Evolutionary conservation across 1,284 basidiomycete species (phyloP).

Genomic region (Ceratobasidium sp.): DNA sequence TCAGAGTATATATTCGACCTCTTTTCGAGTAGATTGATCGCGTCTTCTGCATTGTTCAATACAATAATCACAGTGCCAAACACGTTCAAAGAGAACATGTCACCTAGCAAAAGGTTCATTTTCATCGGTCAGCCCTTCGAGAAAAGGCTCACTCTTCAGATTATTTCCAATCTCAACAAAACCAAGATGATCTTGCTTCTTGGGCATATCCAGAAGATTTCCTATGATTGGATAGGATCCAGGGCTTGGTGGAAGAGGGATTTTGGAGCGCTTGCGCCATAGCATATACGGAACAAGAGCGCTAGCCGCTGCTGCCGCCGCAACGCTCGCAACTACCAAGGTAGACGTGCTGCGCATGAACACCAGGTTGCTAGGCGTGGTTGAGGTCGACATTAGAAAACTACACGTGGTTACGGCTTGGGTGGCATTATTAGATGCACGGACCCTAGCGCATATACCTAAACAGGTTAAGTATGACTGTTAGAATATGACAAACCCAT

Average conservation of each 20-base stretch:
- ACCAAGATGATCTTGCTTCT: neutral
- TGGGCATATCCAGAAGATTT: neutral
- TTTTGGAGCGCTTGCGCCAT: neutral
- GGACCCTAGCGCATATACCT: neutral
- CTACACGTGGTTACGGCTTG: no score
- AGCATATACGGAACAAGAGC: neutral
- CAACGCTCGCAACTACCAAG: neutral
- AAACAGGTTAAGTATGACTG: no score
- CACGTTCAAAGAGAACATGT: slow-evolving; percentile 3
- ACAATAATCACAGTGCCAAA: slow-evolving; percentile 14
- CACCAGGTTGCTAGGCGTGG: no score
- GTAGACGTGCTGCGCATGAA: no score
- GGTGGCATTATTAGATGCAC: no score
- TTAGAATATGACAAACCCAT: no score
- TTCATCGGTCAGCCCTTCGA: neutral
- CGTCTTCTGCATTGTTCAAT: slow-evolving; percentile 11
- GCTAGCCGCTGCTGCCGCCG: neutral
- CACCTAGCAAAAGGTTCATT: neutral
- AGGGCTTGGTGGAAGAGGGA: slow-evolving; percentile 12
- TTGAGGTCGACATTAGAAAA: no score
- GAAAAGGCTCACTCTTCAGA: neutral
- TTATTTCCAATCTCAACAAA: slow-evolving; percentile 12
- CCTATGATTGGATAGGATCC: neutral
- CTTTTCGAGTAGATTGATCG: slow-evolving; percentile 17
- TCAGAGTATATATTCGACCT: slow-evolving; percentile 18